These are phyloP conservation scores for Botrytis medusae DNA, from an alignment of 2,329 filamentous ascomycete genomes.

Conservation along the genomic window DNA sequence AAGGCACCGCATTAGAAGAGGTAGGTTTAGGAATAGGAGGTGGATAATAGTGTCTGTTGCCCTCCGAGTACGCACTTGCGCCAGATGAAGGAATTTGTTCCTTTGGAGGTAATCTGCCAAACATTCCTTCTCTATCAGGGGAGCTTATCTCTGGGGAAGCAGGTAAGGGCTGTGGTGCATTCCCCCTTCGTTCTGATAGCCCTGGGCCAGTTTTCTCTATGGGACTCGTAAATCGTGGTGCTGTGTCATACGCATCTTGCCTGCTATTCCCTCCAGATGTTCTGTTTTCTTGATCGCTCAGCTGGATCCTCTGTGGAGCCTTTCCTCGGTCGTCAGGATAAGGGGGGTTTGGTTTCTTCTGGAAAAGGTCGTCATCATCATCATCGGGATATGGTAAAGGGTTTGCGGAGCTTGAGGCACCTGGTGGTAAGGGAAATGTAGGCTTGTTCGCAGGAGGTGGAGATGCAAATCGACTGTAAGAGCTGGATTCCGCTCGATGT, in stretches of 20 bases:
- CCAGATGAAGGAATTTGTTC: conserved; percentile 27
- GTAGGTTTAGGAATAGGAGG: conserved; percentile 47
- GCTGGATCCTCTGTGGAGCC: conserved; percentile 29
- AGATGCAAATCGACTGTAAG: conserved; percentile 48
- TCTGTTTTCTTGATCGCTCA: conserved; percentile 26
- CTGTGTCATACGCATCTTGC: conserved; percentile 39
- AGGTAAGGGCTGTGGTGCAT: conserved; percentile 77
- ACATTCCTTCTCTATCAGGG: conserved; percentile 77
- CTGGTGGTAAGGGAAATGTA: conserved; percentile 63
- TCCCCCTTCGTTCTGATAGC: conserved; percentile 78
- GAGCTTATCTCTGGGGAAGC: conserved; percentile 76
- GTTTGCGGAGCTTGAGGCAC: conserved; percentile 68
- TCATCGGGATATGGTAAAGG: conserved; percentile 74
- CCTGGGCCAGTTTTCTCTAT: conserved; percentile 59
- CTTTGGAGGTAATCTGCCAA: conserved; percentile 55
- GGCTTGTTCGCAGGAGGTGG: conserved; percentile 52
- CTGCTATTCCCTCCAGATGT: conserved; percentile 29
- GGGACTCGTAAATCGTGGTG: conserved; percentile 42
- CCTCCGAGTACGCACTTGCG: conserved; percentile 30
- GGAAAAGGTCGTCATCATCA: conserved; percentile 48
- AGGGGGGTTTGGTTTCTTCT: conserved; percentile 31
- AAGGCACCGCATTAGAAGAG: conserved; percentile 29
- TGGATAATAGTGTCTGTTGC: conserved; percentile 52
- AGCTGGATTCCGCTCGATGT: conserved; percentile 41
- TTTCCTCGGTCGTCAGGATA: conserved; percentile 40